Percentiles rank a stretch among this genome's conserved stretches.
Evolutionary conservation across 768 basidiomycete genomes (phyloP).

Genomic region (Boletus vinaceobasis): DNA sequence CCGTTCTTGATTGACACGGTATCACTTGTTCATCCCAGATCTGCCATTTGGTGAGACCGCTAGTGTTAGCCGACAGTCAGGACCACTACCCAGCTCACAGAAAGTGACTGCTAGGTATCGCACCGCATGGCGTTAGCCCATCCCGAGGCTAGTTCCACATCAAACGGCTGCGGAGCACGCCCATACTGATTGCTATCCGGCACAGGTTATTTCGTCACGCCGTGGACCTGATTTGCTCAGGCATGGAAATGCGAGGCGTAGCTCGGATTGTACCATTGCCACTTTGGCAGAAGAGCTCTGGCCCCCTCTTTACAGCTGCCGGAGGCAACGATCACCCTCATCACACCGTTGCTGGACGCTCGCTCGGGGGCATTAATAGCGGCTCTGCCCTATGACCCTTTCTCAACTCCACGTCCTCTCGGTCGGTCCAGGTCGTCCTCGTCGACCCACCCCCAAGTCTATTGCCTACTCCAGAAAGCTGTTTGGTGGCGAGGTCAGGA

Average conservation of each 20-base stretch:
- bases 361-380: conserved; percentile 17
- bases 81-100: too few relatives aligned
- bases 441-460: conserved; percentile 11
- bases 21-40: conserved; percentile 8
- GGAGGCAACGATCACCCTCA: not conserved
- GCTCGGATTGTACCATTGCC: conserved; percentile 11
- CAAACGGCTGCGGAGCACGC: not conserved
- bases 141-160: conserved; percentile 4
- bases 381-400: conserved; percentile 10
- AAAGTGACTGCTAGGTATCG: conserved; percentile 9
- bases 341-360: conserved; percentile 17
- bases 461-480: not conserved
- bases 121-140: not conserved
- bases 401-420: conserved; percentile 3
- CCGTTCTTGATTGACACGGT: conserved; percentile 19
- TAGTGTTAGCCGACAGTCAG: too few relatives aligned
- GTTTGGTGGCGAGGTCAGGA: not conserved
- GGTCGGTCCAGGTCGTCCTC: conserved; percentile 12
- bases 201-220: conserved; percentile 23
- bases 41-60: not conserved
- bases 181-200: not conserved
- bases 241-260: conserved; percentile 11
- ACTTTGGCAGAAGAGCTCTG: conserved; percentile 11
- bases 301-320: conserved; percentile 2
- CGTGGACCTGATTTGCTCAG: conserved; percentile 20